phyloP scores from a whole-genome alignment of 768 basidiomycete genomes.

The Kwoniella sp. region DNA sequence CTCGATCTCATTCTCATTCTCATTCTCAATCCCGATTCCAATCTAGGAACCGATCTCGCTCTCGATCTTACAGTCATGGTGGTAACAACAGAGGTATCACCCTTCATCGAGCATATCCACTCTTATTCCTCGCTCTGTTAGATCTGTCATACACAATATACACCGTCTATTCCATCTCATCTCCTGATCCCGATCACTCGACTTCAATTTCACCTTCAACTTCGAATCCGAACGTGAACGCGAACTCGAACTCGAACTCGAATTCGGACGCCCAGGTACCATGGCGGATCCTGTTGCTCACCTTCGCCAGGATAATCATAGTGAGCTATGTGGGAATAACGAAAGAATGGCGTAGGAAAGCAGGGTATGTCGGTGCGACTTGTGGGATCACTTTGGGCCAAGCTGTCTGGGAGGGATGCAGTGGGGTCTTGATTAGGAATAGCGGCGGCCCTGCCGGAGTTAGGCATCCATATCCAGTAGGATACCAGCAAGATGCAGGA shows the following conservation, averaged over 20 bases:
- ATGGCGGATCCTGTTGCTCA: neutral
- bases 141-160: conserved; percentile 30
- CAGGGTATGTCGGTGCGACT: conserved; percentile 27
- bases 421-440: conserved; percentile 10
- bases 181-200: too few species aligned
- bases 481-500: too few species aligned
- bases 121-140: conserved; percentile 20
- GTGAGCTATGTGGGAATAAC: conserved; percentile 23
- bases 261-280: neutral
- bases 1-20: too few species aligned
- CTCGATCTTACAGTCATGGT: too few species aligned
- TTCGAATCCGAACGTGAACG: too few species aligned
- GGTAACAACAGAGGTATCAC: too few species aligned
- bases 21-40: too few species aligned
- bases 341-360: conserved; percentile 37
- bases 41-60: too few species aligned
- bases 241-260: too few species aligned
- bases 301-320: conserved; percentile 1
- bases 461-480: too few species aligned
- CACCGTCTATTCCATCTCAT: too few species aligned
- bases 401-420: conserved; percentile 40
- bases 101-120: conserved; percentile 31
- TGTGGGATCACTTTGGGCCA: conserved; percentile 27
- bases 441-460: neutral
- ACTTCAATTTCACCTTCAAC: too few species aligned